Evolutionary conservation across 768 basidiomycete genomes (phyloP), one percentile per base, ranked within the genome.

Genomic region (Lentinula raphanica): DNA sequence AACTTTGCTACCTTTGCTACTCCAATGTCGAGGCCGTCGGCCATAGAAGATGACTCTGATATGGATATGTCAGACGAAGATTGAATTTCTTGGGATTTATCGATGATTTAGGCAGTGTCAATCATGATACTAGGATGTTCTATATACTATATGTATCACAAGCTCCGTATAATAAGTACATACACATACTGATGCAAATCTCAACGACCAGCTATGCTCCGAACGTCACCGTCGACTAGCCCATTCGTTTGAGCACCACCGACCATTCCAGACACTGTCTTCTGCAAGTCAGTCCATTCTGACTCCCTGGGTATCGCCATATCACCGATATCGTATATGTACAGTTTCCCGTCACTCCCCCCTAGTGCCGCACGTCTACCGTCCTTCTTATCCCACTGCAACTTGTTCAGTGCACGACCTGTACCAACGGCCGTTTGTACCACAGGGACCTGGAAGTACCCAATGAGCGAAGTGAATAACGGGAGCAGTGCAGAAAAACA

Each of bases 311-410:
- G 92, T 23, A 90, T 78, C 0, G 85, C 89, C 79, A 91, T 85
- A 66, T 98, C 94, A 11, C 94, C 93, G 61, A 98, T 85, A 68
- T 98, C 96, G 68, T 96, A 98, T 35, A 99, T 81, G 71, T 97
- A 96, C 59, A 99, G 73, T 62, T 82, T 85, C 13, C 97, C 97
- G 62, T 98, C 96, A 62, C 91, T 92, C 3, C 92, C 90, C 29
- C 96, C 97, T 28, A 98, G 71, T 1, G 90, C 96, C 2, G 84
- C 94, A 25, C 94, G 85, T 35, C 92, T 84, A 0, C 94, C 95
- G 56, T 98, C 93, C 66, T 95, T 92, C 54, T 83, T 79, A 67
- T 99, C 97, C 94, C 95, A 99, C 65, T 90, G 83, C 27, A 98
- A 69, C 73, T 98, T 98, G 78, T 99, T 99, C 63, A 99, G 83